A percentile compares a stretch with the other conserved stretches of the same genome.
phyloP scores from a whole-genome alignment of 2,329 filamentous ascomycete species.

The Botryotinia narcissicola region DNA sequence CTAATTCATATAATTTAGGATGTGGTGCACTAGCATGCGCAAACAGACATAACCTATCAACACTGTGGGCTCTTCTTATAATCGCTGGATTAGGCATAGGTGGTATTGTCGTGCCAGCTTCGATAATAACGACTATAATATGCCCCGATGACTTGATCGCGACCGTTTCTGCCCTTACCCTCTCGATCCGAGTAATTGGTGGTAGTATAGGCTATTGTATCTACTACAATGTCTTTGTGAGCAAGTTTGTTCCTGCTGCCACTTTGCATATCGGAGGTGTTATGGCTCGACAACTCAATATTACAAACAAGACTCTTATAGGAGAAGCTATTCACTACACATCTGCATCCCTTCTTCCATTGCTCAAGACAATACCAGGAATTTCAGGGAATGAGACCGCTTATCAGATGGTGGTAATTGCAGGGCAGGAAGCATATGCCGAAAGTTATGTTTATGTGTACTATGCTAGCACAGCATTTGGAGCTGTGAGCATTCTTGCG shows the following conservation, averaged over 20 bases:
- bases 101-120: conserved; percentile 56
- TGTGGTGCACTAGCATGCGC: conserved; percentile 51
- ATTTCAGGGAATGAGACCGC: conserved; percentile 49
- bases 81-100: conserved; percentile 64
- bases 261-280: conserved; percentile 27
- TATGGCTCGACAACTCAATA: conserved; percentile 42
- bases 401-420: conserved; percentile 50
- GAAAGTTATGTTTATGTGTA: conserved; percentile 22
- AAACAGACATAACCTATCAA: conserved; percentile 50
- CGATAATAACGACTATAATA: conserved; percentile 67
- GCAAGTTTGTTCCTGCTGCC: conserved; percentile 40
- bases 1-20: conserved; percentile 42
- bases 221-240: conserved; percentile 53
- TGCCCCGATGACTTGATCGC: conserved; percentile 69
- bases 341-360: conserved; percentile 40
- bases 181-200: conserved; percentile 67
- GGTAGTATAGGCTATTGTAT: conserved; percentile 62
- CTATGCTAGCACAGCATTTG: conserved; percentile 58
- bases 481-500: conserved; percentile 52
- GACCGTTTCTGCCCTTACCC: conserved; percentile 64
- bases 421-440: conserved; percentile 43
- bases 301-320: conserved; percentile 44
- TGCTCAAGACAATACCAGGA: conserved; percentile 35
- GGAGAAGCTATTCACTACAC: conserved; percentile 45
- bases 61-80: conserved; percentile 56